Base-by-base conservation (phyloP, 768 basidiomycete genomes). In the Kwoniella europaea region DNA sequence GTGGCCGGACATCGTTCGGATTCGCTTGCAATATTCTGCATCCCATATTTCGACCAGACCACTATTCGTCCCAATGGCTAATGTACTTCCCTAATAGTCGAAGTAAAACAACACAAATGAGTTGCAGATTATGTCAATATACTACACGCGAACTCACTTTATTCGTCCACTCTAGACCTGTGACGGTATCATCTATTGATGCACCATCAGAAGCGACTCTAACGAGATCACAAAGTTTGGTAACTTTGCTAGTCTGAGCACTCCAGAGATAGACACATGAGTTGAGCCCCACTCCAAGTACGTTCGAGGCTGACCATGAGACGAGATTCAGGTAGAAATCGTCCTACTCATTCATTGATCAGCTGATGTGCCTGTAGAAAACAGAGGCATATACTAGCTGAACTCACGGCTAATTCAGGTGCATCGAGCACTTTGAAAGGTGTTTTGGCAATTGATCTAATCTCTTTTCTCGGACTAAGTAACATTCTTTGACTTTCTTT, bases 261-360 rank as follows among this genome's bases (percentile, higher is more conserved):
- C 91, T 92, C 97, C 97, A 99, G 1, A 98, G 89, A 81, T 99
- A 99, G 13, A 99, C 96, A 71, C 93, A 94, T 0, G 90, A 86
- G 2, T 91, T 92, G 7, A 99, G 87, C 2, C 95, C 96, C 9
- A 98, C 97, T 3, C 92, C 95, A 0, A 98, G 89, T 0, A 98
- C 90, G 79, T 98, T 98, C 4, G 92, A 95, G 64, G 90, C 91
- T 2, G 92, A 93, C 97, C 97, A 98, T 73, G 98, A 95, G 24
- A 98, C 94, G 12, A 98, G 87, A 79, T 98, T 98, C 72, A 99
- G 90, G 79, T 99, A 98, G 84, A 98, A 99, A 83, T 99, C 96
- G 81, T 98, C 96, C 81, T 83, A 50, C 3, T 13, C 1, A 54
- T 3, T 27, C 41, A 4, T 27, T 20, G n/a, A 54, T 74, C 58